phyloP scores from a whole-genome alignment of 2,329 filamentous ascomycete species.

The Cytospora paraplurivora region DNA sequence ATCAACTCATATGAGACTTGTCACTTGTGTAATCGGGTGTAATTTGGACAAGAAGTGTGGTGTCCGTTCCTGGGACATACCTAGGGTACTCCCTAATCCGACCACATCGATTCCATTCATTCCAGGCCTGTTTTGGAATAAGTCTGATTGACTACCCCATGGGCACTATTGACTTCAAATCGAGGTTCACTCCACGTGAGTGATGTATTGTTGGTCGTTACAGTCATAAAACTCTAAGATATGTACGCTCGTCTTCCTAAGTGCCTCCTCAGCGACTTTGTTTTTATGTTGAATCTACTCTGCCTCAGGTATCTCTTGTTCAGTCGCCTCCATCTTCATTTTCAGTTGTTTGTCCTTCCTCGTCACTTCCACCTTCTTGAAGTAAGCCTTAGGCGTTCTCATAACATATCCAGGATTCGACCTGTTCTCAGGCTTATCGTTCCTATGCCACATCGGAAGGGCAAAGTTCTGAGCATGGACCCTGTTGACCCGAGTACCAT shows the following conservation, averaged over 20 bases:
- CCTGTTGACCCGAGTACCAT: not conserved
- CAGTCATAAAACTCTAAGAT: not conserved
- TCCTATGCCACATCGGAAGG: not conserved
- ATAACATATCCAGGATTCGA: not conserved
- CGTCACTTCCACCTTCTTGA: not conserved
- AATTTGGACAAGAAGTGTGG: too few relatives aligned
- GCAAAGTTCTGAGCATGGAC: not conserved
- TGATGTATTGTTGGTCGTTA: not conserved
- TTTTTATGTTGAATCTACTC: not conserved
- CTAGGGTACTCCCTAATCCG: too few relatives aligned
- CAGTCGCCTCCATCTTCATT: not conserved
- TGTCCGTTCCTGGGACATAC: too few relatives aligned
- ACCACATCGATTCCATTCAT: too few relatives aligned
- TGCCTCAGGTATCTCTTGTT: not conserved
- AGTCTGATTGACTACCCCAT: too few relatives aligned
- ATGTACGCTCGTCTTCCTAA: not conserved
- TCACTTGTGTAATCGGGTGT: not conserved
- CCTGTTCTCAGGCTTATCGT: not conserved
- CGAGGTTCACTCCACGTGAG: too few relatives aligned
- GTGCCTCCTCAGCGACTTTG: not conserved
- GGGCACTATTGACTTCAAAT: too few relatives aligned
- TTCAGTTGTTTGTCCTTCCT: not conserved
- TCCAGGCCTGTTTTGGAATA: too few relatives aligned
- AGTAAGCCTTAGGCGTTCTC: not conserved
- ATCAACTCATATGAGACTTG: not conserved